phyloP scores from a whole-genome alignment of 2,329 filamentous ascomycete genomes.

The Zymoseptoria crescenta region DNA sequence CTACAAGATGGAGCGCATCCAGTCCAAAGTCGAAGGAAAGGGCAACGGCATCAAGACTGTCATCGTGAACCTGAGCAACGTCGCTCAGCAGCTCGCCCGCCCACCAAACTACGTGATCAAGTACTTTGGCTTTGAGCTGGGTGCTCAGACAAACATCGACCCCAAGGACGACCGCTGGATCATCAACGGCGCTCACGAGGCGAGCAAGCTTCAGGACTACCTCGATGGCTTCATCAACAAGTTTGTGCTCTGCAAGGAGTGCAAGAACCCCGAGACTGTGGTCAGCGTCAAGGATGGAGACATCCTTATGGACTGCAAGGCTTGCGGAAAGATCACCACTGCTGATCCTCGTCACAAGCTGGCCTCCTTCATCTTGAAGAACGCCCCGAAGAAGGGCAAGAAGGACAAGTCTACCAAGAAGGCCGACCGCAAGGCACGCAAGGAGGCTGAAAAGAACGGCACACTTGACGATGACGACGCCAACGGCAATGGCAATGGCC shows the following conservation, averaged over 20 bases:
- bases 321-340: conserved; percentile 85
- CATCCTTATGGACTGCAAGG: conserved; percentile 96
- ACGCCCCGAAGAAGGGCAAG: conserved; percentile 85
- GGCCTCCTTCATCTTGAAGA: conserved; percentile 95
- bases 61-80: conserved; percentile 91
- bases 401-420: conserved; percentile 96
- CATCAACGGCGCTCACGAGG: conserved; percentile 97
- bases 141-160: conserved; percentile 96
- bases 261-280: conserved; percentile 98
- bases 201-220: conserved; percentile 91
- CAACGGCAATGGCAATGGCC: conserved; percentile 48
- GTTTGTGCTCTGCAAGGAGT: conserved; percentile 99
- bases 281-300: conserved; percentile 88
- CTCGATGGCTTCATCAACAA: conserved; percentile 97
- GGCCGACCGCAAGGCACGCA: conserved; percentile 75
- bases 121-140: conserved; percentile 98
- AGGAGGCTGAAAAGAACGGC: conserved; percentile 52
- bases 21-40: conserved; percentile 99
- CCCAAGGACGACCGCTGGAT: conserved; percentile 98
- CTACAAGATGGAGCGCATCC: conserved; percentile 99
- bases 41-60: conserved; percentile 99
- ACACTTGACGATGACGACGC: conserved; percentile 45
- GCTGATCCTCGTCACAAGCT: conserved; percentile 93
- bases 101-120: conserved; percentile 96
- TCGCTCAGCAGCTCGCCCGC: conserved; percentile 84